These are phyloP conservation scores for Ceratocystis smalleyi DNA, from an alignment of 2,329 filamentous ascomycete genomes.

Conservation along the genomic window DNA sequence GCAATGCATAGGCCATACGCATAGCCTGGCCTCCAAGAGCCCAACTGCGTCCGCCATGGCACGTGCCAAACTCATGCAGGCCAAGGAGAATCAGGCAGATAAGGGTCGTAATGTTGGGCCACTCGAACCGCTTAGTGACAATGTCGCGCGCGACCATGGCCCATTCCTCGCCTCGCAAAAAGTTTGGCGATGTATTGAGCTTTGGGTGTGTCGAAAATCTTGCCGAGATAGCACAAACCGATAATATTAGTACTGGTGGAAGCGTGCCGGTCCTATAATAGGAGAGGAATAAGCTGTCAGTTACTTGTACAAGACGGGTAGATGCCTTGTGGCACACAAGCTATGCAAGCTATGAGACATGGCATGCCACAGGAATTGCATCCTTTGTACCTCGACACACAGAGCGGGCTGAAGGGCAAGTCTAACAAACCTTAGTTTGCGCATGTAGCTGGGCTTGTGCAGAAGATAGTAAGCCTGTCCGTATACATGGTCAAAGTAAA, in stretches of 20 bases:
- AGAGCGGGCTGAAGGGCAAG: too few relatives aligned
- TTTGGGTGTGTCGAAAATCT: conserved; percentile 83
- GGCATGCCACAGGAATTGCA: background rate
- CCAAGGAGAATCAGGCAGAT: conserved; percentile 80
- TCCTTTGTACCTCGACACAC: background rate
- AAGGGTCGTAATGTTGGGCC: conserved; percentile 88
- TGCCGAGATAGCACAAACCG: conserved; percentile 87
- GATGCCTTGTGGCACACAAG: conserved; percentile 17
- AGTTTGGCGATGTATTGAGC: conserved; percentile 57
- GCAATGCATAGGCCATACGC: conserved; percentile 89
- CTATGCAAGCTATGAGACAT: background rate
- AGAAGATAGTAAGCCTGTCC: conserved; percentile 88
- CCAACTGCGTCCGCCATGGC: conserved; percentile 91
- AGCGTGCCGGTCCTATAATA: conserved; percentile 52
- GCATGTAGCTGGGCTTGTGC: conserved; percentile 95
- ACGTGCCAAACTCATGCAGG: conserved; percentile 91
- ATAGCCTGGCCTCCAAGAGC: conserved; percentile 88
- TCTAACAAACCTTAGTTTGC: conserved; percentile 52
- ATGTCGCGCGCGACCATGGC: conserved; percentile 76
- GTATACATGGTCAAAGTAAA: conserved; percentile 92
- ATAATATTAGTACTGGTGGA: conserved; percentile 81
- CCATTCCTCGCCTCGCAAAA: conserved; percentile 83
- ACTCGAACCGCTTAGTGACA: conserved; percentile 73
- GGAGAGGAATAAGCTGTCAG: conserved; percentile 14
- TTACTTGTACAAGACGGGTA: conserved; percentile 14